These are phyloP conservation scores for Barnettozyma botsteinii DNA, from an alignment of 805 yeast genomes.

Conservation along the genomic window DNA sequence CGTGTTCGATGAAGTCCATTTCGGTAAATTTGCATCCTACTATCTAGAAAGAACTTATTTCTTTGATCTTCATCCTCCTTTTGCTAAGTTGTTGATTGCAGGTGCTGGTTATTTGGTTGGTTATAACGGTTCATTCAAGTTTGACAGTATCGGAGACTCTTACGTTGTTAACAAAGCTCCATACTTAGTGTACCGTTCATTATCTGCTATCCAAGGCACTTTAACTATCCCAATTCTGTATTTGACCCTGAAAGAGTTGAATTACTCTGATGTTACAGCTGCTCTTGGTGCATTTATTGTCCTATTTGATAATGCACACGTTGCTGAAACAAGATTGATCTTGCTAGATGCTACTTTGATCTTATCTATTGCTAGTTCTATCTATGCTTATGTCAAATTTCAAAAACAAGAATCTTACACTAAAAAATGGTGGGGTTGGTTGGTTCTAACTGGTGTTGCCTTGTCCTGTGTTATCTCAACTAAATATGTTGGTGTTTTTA, in stretches of 20 bases:
- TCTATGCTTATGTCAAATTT: slow-evolving; percentile 75
- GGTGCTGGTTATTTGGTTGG: slow-evolving; percentile 85
- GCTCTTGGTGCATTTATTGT: slow-evolving; percentile 71
- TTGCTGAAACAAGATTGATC: slow-evolving; percentile 84
- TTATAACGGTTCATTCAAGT: slow-evolving; percentile 87
- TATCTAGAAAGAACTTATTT: slow-evolving; percentile 87
- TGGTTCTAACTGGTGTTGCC: slow-evolving; percentile 73
- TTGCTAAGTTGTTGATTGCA: slow-evolving; percentile 90
- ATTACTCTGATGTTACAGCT: slow-evolving; percentile 74
- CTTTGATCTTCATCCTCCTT: slow-evolving; percentile 97
- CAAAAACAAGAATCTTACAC: slow-evolving; percentile 65
- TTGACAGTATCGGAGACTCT: slow-evolving; percentile 81
- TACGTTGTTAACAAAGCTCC: slow-evolving; percentile 80
- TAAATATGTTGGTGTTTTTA: slow-evolving; percentile 92
- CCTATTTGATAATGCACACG: slow-evolving; percentile 84
- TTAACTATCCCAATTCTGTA: slow-evolving; percentile 80
- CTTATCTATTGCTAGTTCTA: slow-evolving; percentile 73
- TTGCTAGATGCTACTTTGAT: slow-evolving; percentile 86
- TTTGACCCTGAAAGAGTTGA: slow-evolving; percentile 78
- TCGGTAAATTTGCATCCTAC: slow-evolving; percentile 80
- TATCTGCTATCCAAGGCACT: slow-evolving; percentile 77
- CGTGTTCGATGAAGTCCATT: slow-evolving; percentile 83
- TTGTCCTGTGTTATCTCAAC: slow-evolving; percentile 91
- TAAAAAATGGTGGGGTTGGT: slow-evolving; percentile 81
- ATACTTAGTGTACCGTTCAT: slow-evolving; percentile 72